Base-by-base conservation (phyloP, 2,329 filamentous ascomycete species). In the Malbranchea cinnamomea region DNA sequence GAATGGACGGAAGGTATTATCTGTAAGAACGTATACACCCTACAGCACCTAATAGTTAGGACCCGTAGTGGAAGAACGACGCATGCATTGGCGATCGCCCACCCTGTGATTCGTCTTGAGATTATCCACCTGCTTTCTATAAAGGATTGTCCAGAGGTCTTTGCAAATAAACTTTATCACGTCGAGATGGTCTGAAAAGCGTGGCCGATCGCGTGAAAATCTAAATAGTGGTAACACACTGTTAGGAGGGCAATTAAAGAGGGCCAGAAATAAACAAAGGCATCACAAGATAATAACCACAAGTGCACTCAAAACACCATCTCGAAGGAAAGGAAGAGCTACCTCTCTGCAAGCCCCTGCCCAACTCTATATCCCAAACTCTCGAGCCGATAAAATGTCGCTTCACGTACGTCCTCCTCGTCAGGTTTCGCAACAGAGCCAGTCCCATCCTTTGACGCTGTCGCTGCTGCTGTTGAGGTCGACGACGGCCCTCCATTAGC, bases 151-250 rank as follows among this genome's bases (percentile, higher is more conserved):
- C 89, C 89, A 98, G 25, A 98, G 67, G 54, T 98, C 89, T 62
- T 98, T 98, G 70, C 89, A 98, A 28, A 98, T 66, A 49, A 98
- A 95, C 54, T 98, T 98, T 53, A 98, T 98, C 28, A 85, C 79
- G 50, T 95, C 89, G 23, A 98, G 71, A 3, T 85, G 85, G 45
- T 93, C 84, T 37, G 78, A 81, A 50, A 94, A 91, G 28, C 84
- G 79, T 23, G 87, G 83, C 30, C 83, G 69, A 52, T 91, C 80
- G 48, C 52, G 48, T 15, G 55, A 53, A 33, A 59, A 59, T 30
- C 55, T 59, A 30, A 25, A 15, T 8, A 14, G 14, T 4, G 8
- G n/a, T 18, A 8, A 11, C 15, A 12, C 14, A 17, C 17, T 30
- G 20, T 4, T 3, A 17, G 6, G 17, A 26, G 10, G 21, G 6